Conservation (phyloP, 1,284 basidiomycete species). For the Fomitopsis betulina region DNA sequence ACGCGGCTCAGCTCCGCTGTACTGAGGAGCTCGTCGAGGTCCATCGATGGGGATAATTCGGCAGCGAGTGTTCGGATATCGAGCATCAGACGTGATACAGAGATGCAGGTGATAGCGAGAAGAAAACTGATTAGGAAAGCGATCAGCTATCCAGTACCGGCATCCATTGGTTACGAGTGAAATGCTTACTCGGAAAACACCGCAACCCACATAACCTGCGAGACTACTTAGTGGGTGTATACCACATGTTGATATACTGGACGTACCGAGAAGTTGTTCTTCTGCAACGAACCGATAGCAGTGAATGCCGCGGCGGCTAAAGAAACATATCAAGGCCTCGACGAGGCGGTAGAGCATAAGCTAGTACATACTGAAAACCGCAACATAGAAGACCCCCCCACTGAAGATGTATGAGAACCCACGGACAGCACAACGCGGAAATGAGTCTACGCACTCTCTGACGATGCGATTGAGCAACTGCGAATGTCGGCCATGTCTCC, state of each 20-base stretch:
- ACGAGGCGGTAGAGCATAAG: background rate
- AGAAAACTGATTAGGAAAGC: constrained; percentile 14
- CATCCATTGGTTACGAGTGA: background rate
- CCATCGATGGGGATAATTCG: constrained; percentile 15
- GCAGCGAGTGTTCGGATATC: constrained; percentile 27
- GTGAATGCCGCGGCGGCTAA: background rate
- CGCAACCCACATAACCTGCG: background rate
- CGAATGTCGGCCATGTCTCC: background rate
- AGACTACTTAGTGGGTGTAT: background rate
- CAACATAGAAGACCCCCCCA: constrained; percentile 2
- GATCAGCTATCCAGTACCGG: background rate
- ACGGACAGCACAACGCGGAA: background rate
- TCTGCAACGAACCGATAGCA: background rate
- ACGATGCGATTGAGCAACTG: background rate
- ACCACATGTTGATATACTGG: background rate
- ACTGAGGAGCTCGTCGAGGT: constrained; percentile 26
- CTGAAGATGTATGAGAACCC: background rate
- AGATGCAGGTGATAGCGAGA: constrained; percentile 19
- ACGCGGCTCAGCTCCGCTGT: constrained; percentile 27
- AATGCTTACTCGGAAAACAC: background rate
- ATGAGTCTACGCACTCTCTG: background rate
- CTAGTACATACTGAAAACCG: background rate
- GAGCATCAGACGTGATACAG: constrained; percentile 28
- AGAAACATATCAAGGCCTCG: background rate
- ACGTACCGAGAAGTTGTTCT: background rate